These are phyloP conservation scores for Hemisphaericaspora xylofermentans DNA, from an alignment of 1,139 yeast species.

Conservation along the genomic window DNA sequence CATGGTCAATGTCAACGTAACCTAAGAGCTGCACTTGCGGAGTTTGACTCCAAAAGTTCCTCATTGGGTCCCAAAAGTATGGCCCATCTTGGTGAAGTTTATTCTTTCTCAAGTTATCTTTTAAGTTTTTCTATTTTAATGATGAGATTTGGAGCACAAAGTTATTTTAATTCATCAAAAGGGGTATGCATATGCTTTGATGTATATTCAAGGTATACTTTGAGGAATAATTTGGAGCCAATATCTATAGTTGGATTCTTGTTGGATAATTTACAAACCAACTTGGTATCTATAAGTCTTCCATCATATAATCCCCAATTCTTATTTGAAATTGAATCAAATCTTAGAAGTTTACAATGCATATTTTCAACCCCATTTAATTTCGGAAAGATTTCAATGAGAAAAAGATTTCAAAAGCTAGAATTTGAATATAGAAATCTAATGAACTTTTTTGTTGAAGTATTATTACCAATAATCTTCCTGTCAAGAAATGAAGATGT, in stretches of 20 bases:
- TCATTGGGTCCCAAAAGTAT: slow-evolving; percentile 6
- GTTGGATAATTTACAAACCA: slow-evolving; percentile 16
- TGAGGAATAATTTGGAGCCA: slow-evolving; percentile 6
- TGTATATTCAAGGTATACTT: slow-evolving; percentile 13
- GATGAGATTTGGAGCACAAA: slow-evolving; percentile 22
- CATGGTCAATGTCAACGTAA: slow-evolving; percentile 17
- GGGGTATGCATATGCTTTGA: slow-evolving; percentile 13
- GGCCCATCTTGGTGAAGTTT: slow-evolving; percentile 16
- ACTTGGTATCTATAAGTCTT: slow-evolving; percentile 22
- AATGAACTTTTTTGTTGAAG: slow-evolving; percentile 13
- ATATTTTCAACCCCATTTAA: slow-evolving; percentile 14
- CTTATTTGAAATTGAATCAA: slow-evolving; percentile 22
- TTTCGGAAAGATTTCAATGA: slow-evolving; percentile 7
- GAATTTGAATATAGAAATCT: slow-evolving; percentile 15
- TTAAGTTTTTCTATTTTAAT: slow-evolving; percentile 20
- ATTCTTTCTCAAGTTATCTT: slow-evolving; percentile 20
- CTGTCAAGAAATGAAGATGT: slow-evolving; percentile 16
- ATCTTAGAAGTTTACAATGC: slow-evolving; percentile 18
- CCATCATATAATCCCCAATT: slow-evolving; percentile 29
- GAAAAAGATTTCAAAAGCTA: slow-evolving; percentile 10
- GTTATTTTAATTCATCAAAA: slow-evolving; percentile 19
- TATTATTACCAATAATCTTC: slow-evolving; percentile 16
- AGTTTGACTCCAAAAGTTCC: slow-evolving; percentile 7
- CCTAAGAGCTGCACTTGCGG: slow-evolving; percentile 8
- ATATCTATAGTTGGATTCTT: slow-evolving; percentile 11